Percentiles rank a stretch among this genome's conserved stretches.
These are phyloP conservation scores for Botryosphaeria dothidea DNA, from an alignment of 2,329 filamentous ascomycete genomes.

Conservation along the genomic window DNA sequence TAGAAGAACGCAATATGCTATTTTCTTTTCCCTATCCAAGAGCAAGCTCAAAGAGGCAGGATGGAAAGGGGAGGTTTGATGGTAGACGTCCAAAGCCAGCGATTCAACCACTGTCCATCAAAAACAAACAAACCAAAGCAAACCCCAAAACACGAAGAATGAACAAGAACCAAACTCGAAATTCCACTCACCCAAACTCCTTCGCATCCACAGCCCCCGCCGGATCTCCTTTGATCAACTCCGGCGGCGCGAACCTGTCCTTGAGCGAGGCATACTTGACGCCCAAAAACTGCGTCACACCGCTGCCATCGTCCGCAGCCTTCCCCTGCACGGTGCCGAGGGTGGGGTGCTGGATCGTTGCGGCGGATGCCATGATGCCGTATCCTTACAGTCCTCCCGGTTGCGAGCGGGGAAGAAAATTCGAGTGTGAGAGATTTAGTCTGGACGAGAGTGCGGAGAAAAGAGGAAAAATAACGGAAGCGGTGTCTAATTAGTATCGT, in stretches of 20 bases:
- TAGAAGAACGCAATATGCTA: no score
- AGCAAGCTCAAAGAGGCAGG: no score
- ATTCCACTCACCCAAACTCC: conserved; percentile 34
- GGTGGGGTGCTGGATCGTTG: conserved; percentile 22
- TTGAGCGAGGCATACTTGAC: conserved; percentile 41
- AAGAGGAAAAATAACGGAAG: no score
- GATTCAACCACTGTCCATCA: no score
- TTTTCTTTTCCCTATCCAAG: no score
- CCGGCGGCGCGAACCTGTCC: conserved; percentile 38
- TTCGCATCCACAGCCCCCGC: conserved; percentile 32
- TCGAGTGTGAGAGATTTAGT: neutral
- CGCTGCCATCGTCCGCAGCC: conserved; percentile 22
- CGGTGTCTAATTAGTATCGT: no score
- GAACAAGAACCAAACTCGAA: neutral
- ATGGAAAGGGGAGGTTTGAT: no score
- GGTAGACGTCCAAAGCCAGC: no score
- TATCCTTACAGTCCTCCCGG: neutral
- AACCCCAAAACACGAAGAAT: neutral
- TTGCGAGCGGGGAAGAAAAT: no score
- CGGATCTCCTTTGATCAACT: conserved; percentile 29
- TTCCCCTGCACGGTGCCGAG: conserved; percentile 28
- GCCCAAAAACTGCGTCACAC: conserved; percentile 37
- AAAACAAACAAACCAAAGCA: neutral
- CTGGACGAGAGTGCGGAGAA: no score
- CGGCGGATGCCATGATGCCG: conserved; percentile 4